Conservation (phyloP, 2,329 filamentous ascomycete species). For the Ceratocystis cacaofunesta region DNA sequence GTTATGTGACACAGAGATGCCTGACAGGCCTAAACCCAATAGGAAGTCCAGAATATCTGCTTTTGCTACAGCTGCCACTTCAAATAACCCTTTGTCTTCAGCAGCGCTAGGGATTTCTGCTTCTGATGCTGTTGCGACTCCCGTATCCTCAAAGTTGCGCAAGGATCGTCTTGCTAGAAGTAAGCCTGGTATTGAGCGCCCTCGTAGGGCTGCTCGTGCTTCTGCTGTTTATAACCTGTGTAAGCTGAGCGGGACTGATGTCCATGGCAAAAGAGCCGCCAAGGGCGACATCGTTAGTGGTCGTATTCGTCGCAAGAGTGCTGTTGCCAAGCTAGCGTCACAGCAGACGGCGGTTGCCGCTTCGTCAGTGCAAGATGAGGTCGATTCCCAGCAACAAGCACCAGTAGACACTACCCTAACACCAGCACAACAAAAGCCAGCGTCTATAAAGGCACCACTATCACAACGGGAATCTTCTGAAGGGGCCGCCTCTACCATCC, state of each 20-base stretch:
- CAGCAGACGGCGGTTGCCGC: neutral
- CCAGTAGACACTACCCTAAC: conserved; percentile 21
- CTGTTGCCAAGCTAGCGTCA: neutral
- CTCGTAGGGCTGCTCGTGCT: conserved; percentile 18
- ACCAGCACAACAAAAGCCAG: conserved; percentile 10
- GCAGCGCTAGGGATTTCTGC: neutral
- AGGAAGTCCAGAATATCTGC: no score
- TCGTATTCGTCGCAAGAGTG: conserved; percentile 27
- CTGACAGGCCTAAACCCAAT: neutral
- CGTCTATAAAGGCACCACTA: conserved; percentile 14
- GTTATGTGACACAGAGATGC: neutral
- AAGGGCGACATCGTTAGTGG: conserved; percentile 35
- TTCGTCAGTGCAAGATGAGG: neutral
- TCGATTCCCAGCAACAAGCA: conserved; percentile 23
- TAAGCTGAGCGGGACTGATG: conserved; percentile 45
- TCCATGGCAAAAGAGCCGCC: conserved; percentile 41
- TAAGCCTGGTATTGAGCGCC: conserved; percentile 15
- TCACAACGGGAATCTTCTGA: conserved; percentile 23
- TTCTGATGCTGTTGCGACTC: neutral
- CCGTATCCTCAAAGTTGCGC: conserved; percentile 19
- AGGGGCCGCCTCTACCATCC: neutral
- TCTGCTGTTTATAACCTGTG: conserved; percentile 45
- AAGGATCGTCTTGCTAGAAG: neutral
- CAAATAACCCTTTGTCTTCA: no score
- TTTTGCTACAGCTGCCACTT: neutral